A percentile compares a stretch with the other conserved stretches of the same genome.
Conservation (phyloP, 2,329 filamentous ascomycete species). For the Fusarium algeriense region DNA sequence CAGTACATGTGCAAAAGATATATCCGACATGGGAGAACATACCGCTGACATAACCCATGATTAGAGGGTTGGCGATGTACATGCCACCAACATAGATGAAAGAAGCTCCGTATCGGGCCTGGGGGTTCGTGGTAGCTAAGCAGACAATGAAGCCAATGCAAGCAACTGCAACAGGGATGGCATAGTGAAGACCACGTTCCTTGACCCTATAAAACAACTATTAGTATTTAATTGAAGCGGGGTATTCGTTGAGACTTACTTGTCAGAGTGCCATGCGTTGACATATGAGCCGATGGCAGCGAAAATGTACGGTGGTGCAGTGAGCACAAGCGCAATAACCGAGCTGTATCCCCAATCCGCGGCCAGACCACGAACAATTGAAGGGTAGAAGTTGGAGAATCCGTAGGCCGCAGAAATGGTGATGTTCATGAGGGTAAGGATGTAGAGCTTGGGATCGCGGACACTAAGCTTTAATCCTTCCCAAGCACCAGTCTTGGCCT, state of each 20-base stretch:
- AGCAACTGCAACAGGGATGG: constrained; percentile 7
- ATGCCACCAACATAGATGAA: constrained; percentile 19
- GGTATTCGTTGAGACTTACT: background rate
- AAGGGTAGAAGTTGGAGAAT: constrained; percentile 26
- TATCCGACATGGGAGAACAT: fast-evolving
- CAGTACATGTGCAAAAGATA: fast-evolving
- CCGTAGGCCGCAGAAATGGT: constrained; percentile 17
- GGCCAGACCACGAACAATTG: constrained; percentile 4
- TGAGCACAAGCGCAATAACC: constrained; percentile 15
- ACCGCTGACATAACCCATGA: constrained; percentile 24
- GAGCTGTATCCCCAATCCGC: constrained; percentile 21
- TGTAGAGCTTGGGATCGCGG: constrained; percentile 20
- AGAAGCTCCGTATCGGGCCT: constrained; percentile 6
- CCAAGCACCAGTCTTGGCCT: constrained; percentile 21
- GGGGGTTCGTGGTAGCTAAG: background rate
- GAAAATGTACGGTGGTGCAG: constrained; percentile 14
- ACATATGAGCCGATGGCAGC: constrained; percentile 19
- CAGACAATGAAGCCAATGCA: constrained; percentile 19
- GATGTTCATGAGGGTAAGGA: constrained; percentile 24
- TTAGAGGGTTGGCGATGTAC: constrained; percentile 25
- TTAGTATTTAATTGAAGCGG: fast-evolving
- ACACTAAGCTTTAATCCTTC: constrained; percentile 20
- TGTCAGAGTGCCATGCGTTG: constrained; percentile 26
- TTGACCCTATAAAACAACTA: background rate
- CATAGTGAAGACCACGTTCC: constrained; percentile 14